Percentiles rank a stretch among this genome's conserved stretches.
These are phyloP conservation scores for Orbilia javanica DNA, from an alignment of 2,329 filamentous ascomycete species.

Conservation along the genomic window DNA sequence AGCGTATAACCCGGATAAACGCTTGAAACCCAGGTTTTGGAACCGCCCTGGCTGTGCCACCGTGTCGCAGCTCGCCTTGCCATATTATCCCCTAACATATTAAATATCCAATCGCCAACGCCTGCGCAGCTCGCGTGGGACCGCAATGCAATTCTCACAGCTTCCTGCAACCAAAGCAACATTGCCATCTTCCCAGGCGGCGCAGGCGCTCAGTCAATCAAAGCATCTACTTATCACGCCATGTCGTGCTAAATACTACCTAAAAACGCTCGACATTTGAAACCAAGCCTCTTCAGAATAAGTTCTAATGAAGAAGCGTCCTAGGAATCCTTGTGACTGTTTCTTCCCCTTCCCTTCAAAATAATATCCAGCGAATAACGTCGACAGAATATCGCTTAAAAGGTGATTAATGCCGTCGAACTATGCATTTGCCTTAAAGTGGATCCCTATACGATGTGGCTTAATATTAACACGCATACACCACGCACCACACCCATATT, in stretches of 20 bases:
- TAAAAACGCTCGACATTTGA: not conserved
- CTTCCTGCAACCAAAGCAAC: not conserved
- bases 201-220: not conserved
- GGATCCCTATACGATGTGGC: slow-evolving; percentile 41
- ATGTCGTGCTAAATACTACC: slow-evolving; percentile 8
- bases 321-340: slow-evolving; percentile 30
- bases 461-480: slow-evolving; percentile 45
- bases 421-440: slow-evolving; percentile 58
- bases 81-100: not conserved
- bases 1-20: slow-evolving; percentile 36
- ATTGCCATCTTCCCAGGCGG: not conserved
- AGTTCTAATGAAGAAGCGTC: not conserved
- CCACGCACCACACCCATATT: slow-evolving; percentile 2
- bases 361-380: slow-evolving; percentile 47
- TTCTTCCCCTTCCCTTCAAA: slow-evolving; percentile 1
- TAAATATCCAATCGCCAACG: slow-evolving; percentile 8
- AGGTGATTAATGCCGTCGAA: slow-evolving; percentile 30
- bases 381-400: slow-evolving; percentile 49
- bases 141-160: not conserved
- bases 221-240: slow-evolving; percentile 10
- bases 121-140: slow-evolving; percentile 23
- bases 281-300: slow-evolving; percentile 19
- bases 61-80: slow-evolving; percentile 16
- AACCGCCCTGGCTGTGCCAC: slow-evolving; percentile 29
- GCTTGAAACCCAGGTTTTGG: slow-evolving; percentile 40